A percentile compares a stretch with the other conserved stretches of the same genome.
These are phyloP conservation scores for Hygrophoropsis aurantiaca DNA, from an alignment of 768 basidiomycete genomes.

Conservation along the genomic window DNA sequence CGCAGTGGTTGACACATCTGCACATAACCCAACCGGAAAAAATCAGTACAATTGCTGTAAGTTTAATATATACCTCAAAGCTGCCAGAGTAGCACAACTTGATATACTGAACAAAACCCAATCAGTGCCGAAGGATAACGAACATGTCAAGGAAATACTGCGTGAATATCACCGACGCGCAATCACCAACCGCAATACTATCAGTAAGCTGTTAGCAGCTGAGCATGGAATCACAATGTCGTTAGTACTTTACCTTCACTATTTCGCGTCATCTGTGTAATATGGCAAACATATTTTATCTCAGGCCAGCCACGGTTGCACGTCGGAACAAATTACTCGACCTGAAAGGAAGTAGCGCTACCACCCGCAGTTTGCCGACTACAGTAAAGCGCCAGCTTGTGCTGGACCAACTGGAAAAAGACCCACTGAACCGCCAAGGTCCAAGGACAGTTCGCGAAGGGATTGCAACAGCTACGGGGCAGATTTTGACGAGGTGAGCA, in stretches of 20 bases:
- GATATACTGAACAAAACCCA: not conserved
- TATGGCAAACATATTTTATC: no score
- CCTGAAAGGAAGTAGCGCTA: constrained; percentile 22
- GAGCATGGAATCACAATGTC: constrained; percentile 23
- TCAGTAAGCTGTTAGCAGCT: constrained; percentile 20
- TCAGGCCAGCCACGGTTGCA: constrained; percentile 28
- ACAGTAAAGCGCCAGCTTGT: constrained; percentile 19
- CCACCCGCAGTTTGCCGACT: constrained; percentile 17
- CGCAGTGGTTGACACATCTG: no score
- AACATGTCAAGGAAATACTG: not conserved
- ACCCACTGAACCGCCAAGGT: constrained; percentile 16
- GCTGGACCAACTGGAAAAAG: constrained; percentile 19
- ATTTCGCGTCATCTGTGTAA: no score
- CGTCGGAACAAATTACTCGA: constrained; percentile 22
- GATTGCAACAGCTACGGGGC: constrained; percentile 16
- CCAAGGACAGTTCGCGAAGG: constrained; percentile 14
- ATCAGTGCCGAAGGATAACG: not conserved
- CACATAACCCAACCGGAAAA: not conserved
- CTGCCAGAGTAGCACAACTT: not conserved
- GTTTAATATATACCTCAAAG: not conserved
- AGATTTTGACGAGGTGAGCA: constrained; percentile 11
- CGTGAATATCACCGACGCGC: constrained; percentile 19
- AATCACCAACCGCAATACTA: constrained; percentile 19
- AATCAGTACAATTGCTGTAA: not conserved
- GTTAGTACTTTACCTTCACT: no score